Evolutionary conservation across 352 stramenopile genomes (phyloP), one percentile per base, ranked within the genome.

Genomic region (Pythium volutum): DNA sequence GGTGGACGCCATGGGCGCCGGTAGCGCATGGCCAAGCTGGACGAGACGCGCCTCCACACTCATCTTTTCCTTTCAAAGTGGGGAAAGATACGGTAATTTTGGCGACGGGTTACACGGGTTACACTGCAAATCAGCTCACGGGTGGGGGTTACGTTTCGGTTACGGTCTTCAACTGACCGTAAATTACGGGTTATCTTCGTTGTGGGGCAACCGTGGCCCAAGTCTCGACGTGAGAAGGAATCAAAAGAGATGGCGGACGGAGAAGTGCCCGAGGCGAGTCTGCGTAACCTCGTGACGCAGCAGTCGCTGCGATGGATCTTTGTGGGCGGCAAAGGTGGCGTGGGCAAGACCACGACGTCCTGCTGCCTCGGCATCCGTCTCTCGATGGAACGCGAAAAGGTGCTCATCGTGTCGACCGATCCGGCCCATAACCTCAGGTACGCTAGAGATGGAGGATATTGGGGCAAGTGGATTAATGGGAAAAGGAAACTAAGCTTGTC

Each of bases 401-500:
- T 99, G 54, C 81, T 99, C 46, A 97, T 99, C 63, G 94, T 99
- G 43, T 99, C 95, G n/a, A 99, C 97, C 22, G 97, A 99, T 74
- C 97, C 97, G 0, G 97, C 97, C n/a, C 97, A 99, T 82, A 99
- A 99, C 80, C 82, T 99, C 52, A 96, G 81, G 86, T 91, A 11
- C 39, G 18, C 16, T 8, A 14, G 23, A 26, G 10, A n/a, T n/a
- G n/a, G n/a, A n/a, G 36, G n/a, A 50, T 25, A 16, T 10, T 16
- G 43, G 18, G 43, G 12, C 45, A 22, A 38, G 8, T 38, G 0
- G 36, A 43, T 20, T n/a, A 15, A 43, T 36, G 23, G 38, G 12
- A 3, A 48, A 31, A 7, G n/a, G n/a, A n/a, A 11, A 25, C 11
- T 50, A 36, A 36, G 31, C 11, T 45, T 1, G 29, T 47, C 2